Evolutionary conservation across 495 filamentous ascomycete species (phyloP), one percentile per base, ranked within the genome.

Genomic region (Penicillium coffeae): DNA sequence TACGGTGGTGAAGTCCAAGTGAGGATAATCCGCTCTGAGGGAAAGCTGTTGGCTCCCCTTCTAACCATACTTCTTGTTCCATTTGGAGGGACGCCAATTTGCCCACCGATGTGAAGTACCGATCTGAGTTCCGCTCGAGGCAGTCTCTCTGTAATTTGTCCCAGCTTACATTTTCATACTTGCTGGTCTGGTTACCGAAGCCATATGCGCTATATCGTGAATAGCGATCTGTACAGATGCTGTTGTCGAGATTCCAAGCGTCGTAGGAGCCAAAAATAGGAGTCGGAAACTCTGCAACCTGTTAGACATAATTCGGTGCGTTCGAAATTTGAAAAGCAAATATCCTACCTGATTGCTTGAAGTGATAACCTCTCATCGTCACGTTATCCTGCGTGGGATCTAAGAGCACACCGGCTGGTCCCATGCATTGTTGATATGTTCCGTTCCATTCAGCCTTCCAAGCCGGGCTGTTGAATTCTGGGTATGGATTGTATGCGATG

Each of bases 121-220:
- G 78, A 20, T 72, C 71, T 32, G 69, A 63, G 59, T 93, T 93
- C 38, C 58, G 60, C 40, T 73, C 55, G 0, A 79, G 34, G 52
- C 88, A 93, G 6, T 77, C 56, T 14, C 75, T 59, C 59, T 90
- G 86, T 3, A 92, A 63, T 4, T 71, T 51, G 3, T 81, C 85
- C 88, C 89, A 93, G 41, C 77, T 68, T 21, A 88, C 76, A 1
- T 64, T 65, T 15, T 82, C 71, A 14, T 83, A 62, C 14, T 82
- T 54, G 20, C 48, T 35, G 10, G 27, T 42, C 10, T 47, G 35
- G 4, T 48, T 14, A 8, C 36, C 35, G 21, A 38, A 47, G 7
- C 76, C 75, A 51, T 78, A 78, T 0, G 77, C 64, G 13, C 64
- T 67, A 45, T 73, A 77, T 27, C 74, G 70, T 3, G 62, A 59